Evolutionary conservation across 2,329 filamentous ascomycete species (phyloP), one percentile per base, ranked within the genome.

Genomic region (Coleophoma eucalyptorum): DNA sequence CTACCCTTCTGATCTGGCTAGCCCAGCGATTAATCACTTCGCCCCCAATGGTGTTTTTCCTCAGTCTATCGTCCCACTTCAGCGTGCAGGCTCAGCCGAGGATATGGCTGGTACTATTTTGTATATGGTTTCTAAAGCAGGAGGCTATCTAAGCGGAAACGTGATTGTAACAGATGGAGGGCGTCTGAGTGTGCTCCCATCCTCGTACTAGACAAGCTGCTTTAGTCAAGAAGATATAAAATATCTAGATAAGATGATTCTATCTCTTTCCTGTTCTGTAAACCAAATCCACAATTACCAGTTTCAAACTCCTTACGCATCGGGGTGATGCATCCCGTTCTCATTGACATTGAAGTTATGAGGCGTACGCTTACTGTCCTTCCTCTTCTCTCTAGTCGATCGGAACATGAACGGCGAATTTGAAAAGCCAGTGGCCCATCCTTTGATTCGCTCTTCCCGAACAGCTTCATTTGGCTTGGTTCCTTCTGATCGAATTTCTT

Each of bases 101-200:
- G 82, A 85, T 62, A 86, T 86, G 78, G 81, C 78, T 1, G 76
- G 77, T 67, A 72, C 78, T 2, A 74, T 83, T 20, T 52, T 75
- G 19, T 76, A 73, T 53, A 56, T 68, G 8, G 62, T 63, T 10
- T 51, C 50, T 4, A 52, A 49, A 33, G 59, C 52, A 18, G 60
- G 60, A 2, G 55, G 52, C 11, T 63, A 60, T 51, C 40, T 55
- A 16, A 60, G 50, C 43, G 60, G 60, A 11, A 55, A 50, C 44
- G 51, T 61, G 10, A 10, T 60, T 18, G 16, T 63, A 4, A 53
- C 48, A n/a, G 60, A 62, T 51, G 60, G 60, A 20, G 60, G 59
- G 16, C 49, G 53, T 16, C 15, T 60, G 12, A 47, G 50, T 12
- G 26, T 49, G 18, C 5, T 52, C 15, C 48, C 45, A 3, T 40